Conservation (phyloP, 1,284 basidiomycete species). For the Bjerkandera adusta region DNA sequence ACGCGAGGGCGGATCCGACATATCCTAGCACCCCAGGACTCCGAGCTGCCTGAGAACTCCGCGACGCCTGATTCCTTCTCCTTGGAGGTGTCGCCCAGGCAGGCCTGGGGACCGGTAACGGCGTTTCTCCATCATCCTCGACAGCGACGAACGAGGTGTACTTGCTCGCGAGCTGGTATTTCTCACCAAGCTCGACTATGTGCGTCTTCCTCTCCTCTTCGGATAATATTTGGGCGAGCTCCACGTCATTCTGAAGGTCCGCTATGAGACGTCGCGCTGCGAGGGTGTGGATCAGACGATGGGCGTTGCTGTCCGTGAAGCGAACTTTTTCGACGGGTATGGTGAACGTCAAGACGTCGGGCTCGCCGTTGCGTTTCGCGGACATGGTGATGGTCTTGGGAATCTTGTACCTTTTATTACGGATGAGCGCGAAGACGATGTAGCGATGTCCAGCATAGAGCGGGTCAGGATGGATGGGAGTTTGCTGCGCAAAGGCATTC, state of each 20-base stretch:
- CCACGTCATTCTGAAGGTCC: slow-evolving; percentile 4
- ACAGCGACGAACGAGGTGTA: slow-evolving; percentile 11
- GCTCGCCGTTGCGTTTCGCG: slow-evolving; percentile 10
- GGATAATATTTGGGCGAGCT: neutral
- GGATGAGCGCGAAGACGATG: slow-evolving; percentile 14
- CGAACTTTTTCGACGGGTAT: slow-evolving; percentile 13
- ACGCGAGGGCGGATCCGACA: neutral
- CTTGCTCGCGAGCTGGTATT: slow-evolving; percentile 11
- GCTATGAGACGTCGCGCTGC: slow-evolving; percentile 17
- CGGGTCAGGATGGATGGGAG: slow-evolving; percentile 3
- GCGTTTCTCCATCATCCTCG: neutral
- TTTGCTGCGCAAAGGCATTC: slow-evolving; percentile 2
- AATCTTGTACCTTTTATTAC: neutral
- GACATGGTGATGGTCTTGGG: slow-evolving; percentile 7
- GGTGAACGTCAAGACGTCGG: slow-evolving; percentile 5
- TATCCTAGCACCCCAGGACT: neutral
- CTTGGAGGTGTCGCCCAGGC: neutral
- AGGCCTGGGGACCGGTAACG: neutral
- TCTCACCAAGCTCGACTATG: slow-evolving; percentile 9
- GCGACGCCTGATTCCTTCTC: neutral
- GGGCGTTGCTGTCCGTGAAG: slow-evolving; percentile 7
- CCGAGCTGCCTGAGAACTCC: neutral
- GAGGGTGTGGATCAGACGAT: slow-evolving; percentile 16
- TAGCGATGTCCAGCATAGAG: slow-evolving; percentile 11
- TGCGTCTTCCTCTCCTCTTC: slow-evolving; percentile 11